Conservation (phyloP, 108 stramenopile species). For the Pseudonitzschia pungens region DNA sequence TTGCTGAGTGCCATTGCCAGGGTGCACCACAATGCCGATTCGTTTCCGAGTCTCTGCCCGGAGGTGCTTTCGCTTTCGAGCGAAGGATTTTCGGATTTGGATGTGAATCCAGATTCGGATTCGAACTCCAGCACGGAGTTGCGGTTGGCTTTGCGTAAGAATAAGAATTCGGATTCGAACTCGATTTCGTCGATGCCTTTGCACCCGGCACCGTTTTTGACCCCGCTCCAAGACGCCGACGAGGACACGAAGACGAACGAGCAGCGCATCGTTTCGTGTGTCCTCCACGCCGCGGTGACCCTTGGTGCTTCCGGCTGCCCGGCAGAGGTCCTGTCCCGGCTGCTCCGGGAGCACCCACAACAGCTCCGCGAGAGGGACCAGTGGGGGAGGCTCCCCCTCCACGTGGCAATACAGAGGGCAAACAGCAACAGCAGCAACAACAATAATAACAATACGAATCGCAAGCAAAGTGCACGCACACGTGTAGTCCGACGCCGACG, state of each 20-base stretch:
- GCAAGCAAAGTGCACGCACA: no score
- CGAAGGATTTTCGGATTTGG: no score
- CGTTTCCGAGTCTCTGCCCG: neutral
- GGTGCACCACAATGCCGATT: neutral
- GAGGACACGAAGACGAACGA: neutral
- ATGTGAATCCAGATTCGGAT: no score
- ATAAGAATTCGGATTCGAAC: no score
- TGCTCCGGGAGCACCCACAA: slow-evolving; percentile 19
- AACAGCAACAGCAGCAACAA: neutral
- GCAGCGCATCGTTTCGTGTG: neutral
- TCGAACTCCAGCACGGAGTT: no score
- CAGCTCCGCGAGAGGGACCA: slow-evolving; percentile 22
- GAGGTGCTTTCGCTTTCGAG: neutral
- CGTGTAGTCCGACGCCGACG: no score
- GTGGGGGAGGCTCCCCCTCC: slow-evolving; percentile 27
- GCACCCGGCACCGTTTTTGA: no score
- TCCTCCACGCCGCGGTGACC: slow-evolving; percentile 42
- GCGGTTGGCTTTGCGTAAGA: no score
- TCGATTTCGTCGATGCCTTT: no score
- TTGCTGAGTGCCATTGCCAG: slow-evolving; percentile 34
- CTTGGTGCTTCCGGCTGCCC: slow-evolving; percentile 33
- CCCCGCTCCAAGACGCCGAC: no score
- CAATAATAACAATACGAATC: no score
- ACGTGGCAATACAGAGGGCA: slow-evolving; percentile 20
- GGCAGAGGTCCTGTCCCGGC: slow-evolving; percentile 16